These are phyloP conservation scores for Colletotrichum sp. DNA, from an alignment of 2,329 filamentous ascomycete species.

Conservation along the genomic window DNA sequence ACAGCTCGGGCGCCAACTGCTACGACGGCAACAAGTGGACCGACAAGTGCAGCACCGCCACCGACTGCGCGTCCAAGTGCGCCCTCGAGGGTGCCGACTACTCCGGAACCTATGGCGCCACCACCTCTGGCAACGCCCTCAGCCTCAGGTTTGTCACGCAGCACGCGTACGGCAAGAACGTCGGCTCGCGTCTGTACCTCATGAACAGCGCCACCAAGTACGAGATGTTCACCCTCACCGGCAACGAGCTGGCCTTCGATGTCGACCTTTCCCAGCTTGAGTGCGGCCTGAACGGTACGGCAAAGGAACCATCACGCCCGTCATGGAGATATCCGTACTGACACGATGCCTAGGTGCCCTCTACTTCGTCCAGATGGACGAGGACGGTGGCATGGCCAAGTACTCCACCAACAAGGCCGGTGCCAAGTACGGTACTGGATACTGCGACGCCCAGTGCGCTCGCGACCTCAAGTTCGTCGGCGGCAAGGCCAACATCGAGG, in stretches of 20 bases:
- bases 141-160: constrained; percentile 59
- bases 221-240: constrained; percentile 63
- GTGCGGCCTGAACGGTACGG: constrained; percentile 67
- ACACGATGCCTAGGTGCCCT: constrained; percentile 52
- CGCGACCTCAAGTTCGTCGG: constrained; percentile 55
- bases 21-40: constrained; percentile 50
- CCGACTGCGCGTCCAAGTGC: constrained; percentile 49
- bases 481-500: constrained; percentile 46
- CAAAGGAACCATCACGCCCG: neutral
- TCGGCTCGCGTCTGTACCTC: constrained; percentile 62
- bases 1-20: constrained; percentile 45
- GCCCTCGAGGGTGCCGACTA: constrained; percentile 53
- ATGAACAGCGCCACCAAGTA: constrained; percentile 62
- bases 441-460: constrained; percentile 55
- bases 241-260: constrained; percentile 70
- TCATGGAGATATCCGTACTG: accelerated
- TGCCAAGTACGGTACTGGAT: constrained; percentile 61
- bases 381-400: constrained; percentile 52
- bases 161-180: constrained; percentile 45
- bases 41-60: constrained; percentile 41
- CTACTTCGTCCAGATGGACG: constrained; percentile 63
- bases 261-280: constrained; percentile 68
- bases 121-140: constrained; percentile 49
- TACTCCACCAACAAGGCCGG: constrained; percentile 48
- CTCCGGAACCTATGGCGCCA: constrained; percentile 50